phyloP scores from a whole-genome alignment of 352 stramenopile species.

The Peronospora belbahrii region DNA sequence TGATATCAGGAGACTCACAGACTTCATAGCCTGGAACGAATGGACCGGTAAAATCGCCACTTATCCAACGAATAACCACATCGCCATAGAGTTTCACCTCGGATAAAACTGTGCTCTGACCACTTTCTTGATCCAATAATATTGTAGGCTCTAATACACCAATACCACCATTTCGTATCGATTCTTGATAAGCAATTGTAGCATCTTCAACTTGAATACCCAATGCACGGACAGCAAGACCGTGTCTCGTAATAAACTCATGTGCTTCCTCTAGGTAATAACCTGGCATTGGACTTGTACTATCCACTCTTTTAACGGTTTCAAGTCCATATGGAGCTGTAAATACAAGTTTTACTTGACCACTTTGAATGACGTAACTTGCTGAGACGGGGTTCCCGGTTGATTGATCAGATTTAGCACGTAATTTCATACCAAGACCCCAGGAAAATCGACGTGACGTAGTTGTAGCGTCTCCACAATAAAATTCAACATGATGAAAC shows the following conservation, averaged over 20 bases:
- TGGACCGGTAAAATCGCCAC: conserved; percentile 59
- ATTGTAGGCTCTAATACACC: conserved; percentile 48
- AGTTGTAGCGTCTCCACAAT: conserved; percentile 74
- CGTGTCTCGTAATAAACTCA: conserved; percentile 79
- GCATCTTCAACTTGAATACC: conserved; percentile 79
- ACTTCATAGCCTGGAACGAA: conserved; percentile 76
- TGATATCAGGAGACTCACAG: conserved; percentile 40
- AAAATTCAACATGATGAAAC: conserved; percentile 87
- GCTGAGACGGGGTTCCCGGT: conserved; percentile 82
- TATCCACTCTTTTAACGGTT: conserved; percentile 46
- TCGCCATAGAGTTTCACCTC: conserved; percentile 87
- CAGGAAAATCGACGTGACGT: conserved; percentile 68
- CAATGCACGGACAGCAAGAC: conserved; percentile 67
- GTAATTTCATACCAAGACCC: conserved; percentile 75
- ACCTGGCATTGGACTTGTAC: conserved; percentile 44
- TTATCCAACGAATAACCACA: conserved; percentile 83
- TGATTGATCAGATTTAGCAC: conserved; percentile 81
- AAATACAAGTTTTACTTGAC: conserved; percentile 80
- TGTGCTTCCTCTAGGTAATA: conserved; percentile 63
- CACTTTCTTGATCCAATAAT: conserved; percentile 49
- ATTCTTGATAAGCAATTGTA: conserved; percentile 65
- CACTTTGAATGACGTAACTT: conserved; percentile 80
- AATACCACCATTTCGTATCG: conserved; percentile 60
- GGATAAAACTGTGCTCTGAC: conserved; percentile 49
- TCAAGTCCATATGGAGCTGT: conserved; percentile 81